phyloP scores from a whole-genome alignment of 768 basidiomycete genomes.

The Macrocybe gigantea region DNA sequence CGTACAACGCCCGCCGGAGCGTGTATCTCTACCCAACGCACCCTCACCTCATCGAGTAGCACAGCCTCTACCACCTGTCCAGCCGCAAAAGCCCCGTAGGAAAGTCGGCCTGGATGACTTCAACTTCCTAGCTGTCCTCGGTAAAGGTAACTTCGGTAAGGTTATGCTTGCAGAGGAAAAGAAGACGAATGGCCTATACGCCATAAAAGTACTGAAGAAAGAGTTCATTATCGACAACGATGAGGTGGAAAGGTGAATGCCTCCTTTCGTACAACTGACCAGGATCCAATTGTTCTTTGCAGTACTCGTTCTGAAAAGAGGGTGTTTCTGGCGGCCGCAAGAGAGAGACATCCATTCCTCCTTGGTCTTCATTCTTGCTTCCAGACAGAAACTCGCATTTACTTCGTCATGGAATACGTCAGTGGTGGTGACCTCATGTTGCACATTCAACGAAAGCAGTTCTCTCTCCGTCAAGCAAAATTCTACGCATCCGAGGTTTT shows the following conservation, averaged over 20 bases:
- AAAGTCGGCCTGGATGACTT: slow-evolving; percentile 98
- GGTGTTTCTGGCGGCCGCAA: slow-evolving; percentile 94
- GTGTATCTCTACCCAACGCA: slow-evolving; percentile 16
- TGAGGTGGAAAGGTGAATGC: slow-evolving; percentile 88
- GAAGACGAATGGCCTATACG: slow-evolving; percentile 79
- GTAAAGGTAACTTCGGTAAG: slow-evolving; percentile 99
- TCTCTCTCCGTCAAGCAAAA: slow-evolving; percentile 97
- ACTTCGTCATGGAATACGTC: slow-evolving; percentile 99
- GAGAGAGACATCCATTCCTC: slow-evolving; percentile 95
- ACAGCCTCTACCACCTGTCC: slow-evolving; percentile 25
- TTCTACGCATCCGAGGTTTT: slow-evolving; percentile 98
- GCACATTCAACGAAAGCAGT: slow-evolving; percentile 98
- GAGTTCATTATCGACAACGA: slow-evolving; percentile 99
- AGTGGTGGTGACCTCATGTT: slow-evolving; percentile 99
- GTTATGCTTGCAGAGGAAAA: slow-evolving; percentile 99
- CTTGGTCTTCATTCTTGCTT: slow-evolving; percentile 97
- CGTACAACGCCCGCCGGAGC: slow-evolving; percentile 22
- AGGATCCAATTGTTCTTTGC: slow-evolving; percentile 9
- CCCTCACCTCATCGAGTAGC: slow-evolving; percentile 21
- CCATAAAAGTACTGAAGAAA: slow-evolving; percentile 99
- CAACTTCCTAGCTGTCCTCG: slow-evolving; percentile 97
- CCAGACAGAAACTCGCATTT: slow-evolving; percentile 98
- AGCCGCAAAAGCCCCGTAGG: slow-evolving; percentile 51
- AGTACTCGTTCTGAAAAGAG: slow-evolving; percentile 99
- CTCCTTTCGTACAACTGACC: neutral